Evolutionary conservation across 2,329 filamentous ascomycete genomes (phyloP).

Genomic region (Talaromyces verruculosus): DNA sequence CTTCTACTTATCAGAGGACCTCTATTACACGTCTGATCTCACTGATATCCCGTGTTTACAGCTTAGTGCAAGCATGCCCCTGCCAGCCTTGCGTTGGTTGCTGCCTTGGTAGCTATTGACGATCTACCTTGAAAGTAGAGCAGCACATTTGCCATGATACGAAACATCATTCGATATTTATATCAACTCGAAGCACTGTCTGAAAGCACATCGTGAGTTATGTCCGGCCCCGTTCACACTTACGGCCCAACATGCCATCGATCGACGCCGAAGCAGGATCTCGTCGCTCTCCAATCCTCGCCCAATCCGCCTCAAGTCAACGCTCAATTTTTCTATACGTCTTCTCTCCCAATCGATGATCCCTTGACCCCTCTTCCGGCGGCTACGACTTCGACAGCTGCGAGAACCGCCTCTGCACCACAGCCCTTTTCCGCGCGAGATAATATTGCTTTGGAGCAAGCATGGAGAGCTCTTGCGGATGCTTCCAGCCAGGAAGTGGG

Average conservation of each 20-base stretch:
- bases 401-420: conserved; percentile 59
- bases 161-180: neutral
- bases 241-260: conserved; percentile 60
- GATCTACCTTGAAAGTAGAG: neutral
- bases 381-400: conserved; percentile 51
- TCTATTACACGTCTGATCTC: neutral
- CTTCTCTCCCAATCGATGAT: conserved; percentile 80
- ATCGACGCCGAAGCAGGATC: conserved; percentile 38
- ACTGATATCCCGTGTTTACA: neutral
- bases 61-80: conserved; percentile 10
- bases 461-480: conserved; percentile 64
- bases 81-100: conserved; percentile 11
- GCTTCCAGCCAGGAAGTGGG: conserved; percentile 22
- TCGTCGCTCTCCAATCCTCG: conserved; percentile 33
- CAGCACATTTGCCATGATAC: neutral
- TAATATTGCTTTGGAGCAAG: conserved; percentile 74
- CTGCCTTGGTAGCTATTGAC: conserved; percentile 18
- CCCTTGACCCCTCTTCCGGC: conserved; percentile 69
- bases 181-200: neutral
- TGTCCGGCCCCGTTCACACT: conserved; percentile 55
- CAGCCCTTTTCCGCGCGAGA: conserved; percentile 78
- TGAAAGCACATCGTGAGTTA: conserved; percentile 24
- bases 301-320: conserved; percentile 58
- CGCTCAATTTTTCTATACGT: conserved; percentile 83
- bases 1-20: neutral